These are phyloP conservation scores for Rugonectria rugulosa DNA, from an alignment of 2,329 filamentous ascomycete genomes.

Conservation along the genomic window DNA sequence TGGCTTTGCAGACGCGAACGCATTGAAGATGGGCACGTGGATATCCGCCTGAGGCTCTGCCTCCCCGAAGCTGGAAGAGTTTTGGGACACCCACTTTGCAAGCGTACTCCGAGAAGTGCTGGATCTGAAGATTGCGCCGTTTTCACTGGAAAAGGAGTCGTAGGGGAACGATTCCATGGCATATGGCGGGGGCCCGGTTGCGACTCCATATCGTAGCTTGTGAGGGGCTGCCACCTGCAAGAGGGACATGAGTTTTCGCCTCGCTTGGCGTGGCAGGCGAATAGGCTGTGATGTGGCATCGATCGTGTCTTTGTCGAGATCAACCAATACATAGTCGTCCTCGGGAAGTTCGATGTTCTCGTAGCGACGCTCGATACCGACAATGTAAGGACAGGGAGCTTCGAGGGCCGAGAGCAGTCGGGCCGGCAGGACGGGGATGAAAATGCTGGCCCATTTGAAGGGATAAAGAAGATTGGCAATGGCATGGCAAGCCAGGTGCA, in stretches of 20 bases:
- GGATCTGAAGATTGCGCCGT: constrained; percentile 78
- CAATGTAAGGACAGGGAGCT: constrained; percentile 95
- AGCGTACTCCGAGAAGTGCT: constrained; percentile 75
- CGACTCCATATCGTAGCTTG: constrained; percentile 84
- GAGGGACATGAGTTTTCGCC: constrained; percentile 86
- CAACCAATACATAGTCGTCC: constrained; percentile 94
- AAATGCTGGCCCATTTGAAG: constrained; percentile 90
- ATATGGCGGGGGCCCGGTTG: constrained; percentile 89
- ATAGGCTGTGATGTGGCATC: constrained; percentile 83
- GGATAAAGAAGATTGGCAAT: constrained; percentile 87
- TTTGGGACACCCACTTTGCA: constrained; percentile 86
- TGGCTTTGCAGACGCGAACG: constrained; percentile 79
- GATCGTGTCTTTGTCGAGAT: constrained; percentile 90
- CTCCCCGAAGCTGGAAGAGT: constrained; percentile 86
- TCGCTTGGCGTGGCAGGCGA: constrained; percentile 84
- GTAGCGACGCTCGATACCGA: constrained; percentile 93
- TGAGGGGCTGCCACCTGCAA: constrained; percentile 91
- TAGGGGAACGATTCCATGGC: constrained; percentile 92
- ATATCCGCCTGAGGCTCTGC: constrained; percentile 59
- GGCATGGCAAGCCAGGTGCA: constrained; percentile 91
- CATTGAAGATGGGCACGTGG: constrained; percentile 83
- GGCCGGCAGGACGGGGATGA: constrained; percentile 90
- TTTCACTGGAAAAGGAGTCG: constrained; percentile 89
- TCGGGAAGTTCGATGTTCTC: constrained; percentile 86
- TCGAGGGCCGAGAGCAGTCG: constrained; percentile 89